phyloP scores from a whole-genome alignment of 345 rosid genomes.

The Geranium brycei region DNA sequence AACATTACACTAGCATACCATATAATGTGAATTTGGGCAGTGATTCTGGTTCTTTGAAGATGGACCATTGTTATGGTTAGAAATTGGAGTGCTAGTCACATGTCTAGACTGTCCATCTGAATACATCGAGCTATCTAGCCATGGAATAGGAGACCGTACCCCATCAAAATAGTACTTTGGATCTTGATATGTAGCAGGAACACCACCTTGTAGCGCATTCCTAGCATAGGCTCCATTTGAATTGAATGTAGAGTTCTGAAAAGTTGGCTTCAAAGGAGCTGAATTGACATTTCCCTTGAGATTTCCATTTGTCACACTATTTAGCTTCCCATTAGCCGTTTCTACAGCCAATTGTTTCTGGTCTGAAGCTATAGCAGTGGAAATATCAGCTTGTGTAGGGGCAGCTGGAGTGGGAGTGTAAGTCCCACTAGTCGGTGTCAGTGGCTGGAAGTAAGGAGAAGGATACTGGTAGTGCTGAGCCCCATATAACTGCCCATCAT shows the following conservation, averaged over 20 bases:
- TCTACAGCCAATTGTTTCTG: slow-evolving; percentile 50
- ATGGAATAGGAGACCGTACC: slow-evolving; percentile 30
- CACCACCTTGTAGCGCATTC: slow-evolving; percentile 34
- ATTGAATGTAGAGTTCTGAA: slow-evolving; percentile 30
- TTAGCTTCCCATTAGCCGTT: slow-evolving; percentile 37
- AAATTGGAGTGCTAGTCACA: slow-evolving; percentile 28
- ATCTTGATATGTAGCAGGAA: slow-evolving; percentile 54
- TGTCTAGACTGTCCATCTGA: slow-evolving; percentile 48
- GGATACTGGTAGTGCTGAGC: slow-evolving; percentile 94
- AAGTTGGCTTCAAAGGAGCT: slow-evolving; percentile 34
- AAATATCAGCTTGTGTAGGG: slow-evolving; percentile 40
- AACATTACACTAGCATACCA: slow-evolving; percentile 22
- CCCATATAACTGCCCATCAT: slow-evolving; percentile 64
- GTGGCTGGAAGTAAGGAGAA: slow-evolving; percentile 44
- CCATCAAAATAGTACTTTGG: slow-evolving; percentile 47
- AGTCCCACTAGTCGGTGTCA: slow-evolving; percentile 37
- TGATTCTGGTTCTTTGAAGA: slow-evolving; percentile 48
- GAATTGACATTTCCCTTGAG: slow-evolving; percentile 49
- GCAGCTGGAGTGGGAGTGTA: slow-evolving; percentile 38
- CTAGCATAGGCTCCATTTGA: slow-evolving; percentile 45
- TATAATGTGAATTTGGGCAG: slow-evolving; percentile 46
- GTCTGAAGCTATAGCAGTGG: slow-evolving; percentile 39
- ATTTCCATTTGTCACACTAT: slow-evolving; percentile 24
- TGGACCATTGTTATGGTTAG: slow-evolving; percentile 35
- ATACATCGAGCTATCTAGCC: slow-evolving; percentile 35